Evolutionary conservation across 2,329 filamentous ascomycete species (phyloP), one percentile per base, ranked within the genome.

Genomic region (Cordyceps farinosa): DNA sequence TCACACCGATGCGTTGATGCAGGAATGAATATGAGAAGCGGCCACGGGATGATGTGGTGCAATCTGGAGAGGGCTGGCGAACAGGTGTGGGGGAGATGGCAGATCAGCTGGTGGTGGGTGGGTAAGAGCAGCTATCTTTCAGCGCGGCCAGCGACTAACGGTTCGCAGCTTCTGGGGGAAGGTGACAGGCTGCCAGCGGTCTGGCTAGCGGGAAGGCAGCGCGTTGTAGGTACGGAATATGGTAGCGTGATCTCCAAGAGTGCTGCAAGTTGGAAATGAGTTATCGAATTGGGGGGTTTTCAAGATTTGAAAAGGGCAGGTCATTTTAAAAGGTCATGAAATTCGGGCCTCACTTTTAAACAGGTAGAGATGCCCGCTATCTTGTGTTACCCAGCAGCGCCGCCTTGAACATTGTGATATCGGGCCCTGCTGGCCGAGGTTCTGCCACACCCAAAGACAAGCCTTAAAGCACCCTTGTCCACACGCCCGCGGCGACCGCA

Each of bases 91-190:
- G 57, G 38, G 34, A 29, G 11, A 48, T 3, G 15, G 34, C 3
- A 27, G 40, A 22, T 44, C 47, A 50, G 47, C 47, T 8, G 22
- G 22, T 15, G 47, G 27, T 17, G 11, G 47, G 42, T 10, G 5
- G n/a, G n/a, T 22, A 7, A 45, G 15, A 22, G n/a, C 40, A 17
- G n/a, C 13, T 15, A 17, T 10, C 42, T 45, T 9, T 45, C 45
- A 48, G 45, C 22, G 22, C 45, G 10, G 4, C 10, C n/a, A 30
- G 86, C 29, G 84, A 87, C 70, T 87, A 81, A 72, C 86, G 88
- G 70, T 81, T 88, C 58, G 86, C 38, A 9, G 86, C 42, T 70
- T 87, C 1, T 75, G 88, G 64, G 88, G 88, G 80, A 87, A 87
- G 77, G 80, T 82, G 6, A 78, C 81, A 54, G 77, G 81, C 61